Evolutionary conservation across 805 yeast species (phyloP).

Genomic region (Candida sanyiensis): DNA sequence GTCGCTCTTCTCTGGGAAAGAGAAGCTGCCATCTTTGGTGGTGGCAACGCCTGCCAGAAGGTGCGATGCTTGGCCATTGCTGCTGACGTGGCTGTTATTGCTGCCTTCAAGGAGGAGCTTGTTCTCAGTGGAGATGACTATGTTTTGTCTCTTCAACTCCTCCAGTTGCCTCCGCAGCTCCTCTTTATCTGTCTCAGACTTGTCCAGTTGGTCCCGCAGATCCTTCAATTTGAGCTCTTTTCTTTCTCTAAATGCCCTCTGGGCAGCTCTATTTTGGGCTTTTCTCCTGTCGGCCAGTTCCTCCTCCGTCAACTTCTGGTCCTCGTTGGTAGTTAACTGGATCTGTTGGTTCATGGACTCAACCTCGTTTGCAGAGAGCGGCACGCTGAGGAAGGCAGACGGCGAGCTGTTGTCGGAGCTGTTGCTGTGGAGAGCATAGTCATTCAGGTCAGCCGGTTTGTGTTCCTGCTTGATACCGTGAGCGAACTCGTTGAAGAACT

Average conservation of each 20-base stretch:
- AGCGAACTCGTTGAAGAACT: conserved; percentile 10
- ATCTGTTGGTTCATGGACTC: conserved; percentile 58
- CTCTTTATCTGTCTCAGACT: conserved; percentile 51
- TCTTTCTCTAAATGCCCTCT: conserved; percentile 91
- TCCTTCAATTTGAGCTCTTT: conserved; percentile 85
- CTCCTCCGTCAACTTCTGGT: conserved; percentile 61
- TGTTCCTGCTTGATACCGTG: conserved; percentile 10
- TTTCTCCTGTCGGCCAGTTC: conserved; percentile 59
- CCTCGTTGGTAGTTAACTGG: conserved; percentile 49
- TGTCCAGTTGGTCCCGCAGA: conserved; percentile 48
- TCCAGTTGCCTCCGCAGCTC: conserved; percentile 43
- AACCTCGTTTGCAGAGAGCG: conserved; percentile 26
- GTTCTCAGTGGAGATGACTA: conserved; percentile 57
- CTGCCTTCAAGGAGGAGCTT: conserved; percentile 41
- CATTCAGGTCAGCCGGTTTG: neutral
- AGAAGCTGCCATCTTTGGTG: conserved; percentile 2
- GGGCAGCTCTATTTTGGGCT: conserved; percentile 97
- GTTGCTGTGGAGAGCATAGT: conserved; percentile 5
- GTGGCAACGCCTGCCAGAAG: no score
- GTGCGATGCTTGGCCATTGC: no score
- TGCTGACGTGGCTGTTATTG: neutral
- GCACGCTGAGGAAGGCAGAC: conserved; percentile 7
- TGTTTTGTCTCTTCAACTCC: conserved; percentile 46
- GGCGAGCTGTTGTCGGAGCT: conserved; percentile 22
- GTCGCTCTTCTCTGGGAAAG: conserved; percentile 12